Evolutionary conservation across 2,329 filamentous ascomycete species (phyloP), one percentile per base, ranked within the genome.

Genomic region (Fusarium hostae): DNA sequence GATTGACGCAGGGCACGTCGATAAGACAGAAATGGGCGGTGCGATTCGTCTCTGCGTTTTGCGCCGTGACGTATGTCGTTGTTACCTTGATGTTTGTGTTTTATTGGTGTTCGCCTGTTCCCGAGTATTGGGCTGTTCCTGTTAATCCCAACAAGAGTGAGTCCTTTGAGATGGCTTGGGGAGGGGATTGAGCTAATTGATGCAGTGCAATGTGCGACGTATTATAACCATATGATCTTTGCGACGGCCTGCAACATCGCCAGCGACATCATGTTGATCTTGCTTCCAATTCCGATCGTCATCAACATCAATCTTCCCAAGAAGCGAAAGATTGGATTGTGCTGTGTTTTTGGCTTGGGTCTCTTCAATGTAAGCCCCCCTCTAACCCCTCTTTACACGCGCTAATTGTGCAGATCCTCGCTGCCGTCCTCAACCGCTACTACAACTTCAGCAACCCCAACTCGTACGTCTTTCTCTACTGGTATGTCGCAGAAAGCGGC

Each of bases 341-440:
- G 86, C 48, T 82, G 80, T 34, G 84, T 91, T 34, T 90, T 91
- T 76, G 81, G 84, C 5, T 81, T 91, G 4, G 89, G 89, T 2
- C 74, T 86, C 6, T 86, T 88, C 66, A 82, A 82, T 48, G 78
- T 78, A 55, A 72, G 73, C 15, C 26, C 26, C 26, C 16, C 5
- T 28, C 3, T 1, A 37, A 18, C 16, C 26, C 11, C 20, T 18
- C n/a, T 4, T 15, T 6, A 34, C 60, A 12, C 24, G 26, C 22
- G n/a, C 51, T 70, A 24, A 68, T 34, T 26, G 20, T n/a, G 20
- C 80, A 86, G 73, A 88, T 91, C 55, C 79, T 90, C 18, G 86
- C 86, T 22, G 87, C 88, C 15, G 83, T 87, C 9, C 80, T 91
- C 20, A 90, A 89, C 79, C 89, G 90, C 66, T 88, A 88, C 74